Evolutionary conservation across 2,329 filamentous ascomycete species (phyloP).

Genomic region (Fusarium proliferatum): DNA sequence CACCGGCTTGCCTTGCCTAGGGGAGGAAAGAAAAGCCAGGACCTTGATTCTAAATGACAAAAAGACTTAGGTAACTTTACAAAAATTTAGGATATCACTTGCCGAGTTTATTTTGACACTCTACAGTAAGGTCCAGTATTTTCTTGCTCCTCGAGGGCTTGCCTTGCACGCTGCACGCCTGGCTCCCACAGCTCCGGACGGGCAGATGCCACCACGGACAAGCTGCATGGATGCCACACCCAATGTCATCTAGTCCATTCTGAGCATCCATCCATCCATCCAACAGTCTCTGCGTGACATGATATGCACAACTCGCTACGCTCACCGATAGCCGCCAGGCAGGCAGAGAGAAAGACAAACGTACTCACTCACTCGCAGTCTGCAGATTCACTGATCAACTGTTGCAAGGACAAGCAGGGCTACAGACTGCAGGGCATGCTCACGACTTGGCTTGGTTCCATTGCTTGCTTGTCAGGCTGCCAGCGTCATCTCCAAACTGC

Average conservation of each 20-base stretch:
- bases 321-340: conserved; percentile 33
- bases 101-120: too few relatives aligned
- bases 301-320: conserved; percentile 40
- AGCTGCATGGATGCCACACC: conserved; percentile 30
- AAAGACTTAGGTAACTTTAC: too few relatives aligned
- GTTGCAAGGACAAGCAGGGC: conserved; percentile 1
- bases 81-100: too few relatives aligned
- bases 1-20: conserved; percentile 27
- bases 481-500: conserved; percentile 42
- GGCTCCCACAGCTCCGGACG: conserved; percentile 40
- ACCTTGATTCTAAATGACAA: too few relatives aligned
- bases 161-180: conserved; percentile 24
- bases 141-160: background rate
- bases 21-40: too few relatives aligned
- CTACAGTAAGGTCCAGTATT: too few relatives aligned
- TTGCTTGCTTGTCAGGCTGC: conserved; percentile 19
- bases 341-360: conserved; percentile 28
- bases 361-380: background rate
- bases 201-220: conserved; percentile 40
- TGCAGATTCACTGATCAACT: background rate
- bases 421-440: conserved; percentile 1
- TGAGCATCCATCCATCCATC: conserved; percentile 19
- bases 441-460: conserved; percentile 8
- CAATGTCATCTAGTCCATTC: conserved; percentile 27
- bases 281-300: conserved; percentile 42